Conservation (phyloP, 1,284 basidiomycete species). For the Tausonia pullulans region DNA sequence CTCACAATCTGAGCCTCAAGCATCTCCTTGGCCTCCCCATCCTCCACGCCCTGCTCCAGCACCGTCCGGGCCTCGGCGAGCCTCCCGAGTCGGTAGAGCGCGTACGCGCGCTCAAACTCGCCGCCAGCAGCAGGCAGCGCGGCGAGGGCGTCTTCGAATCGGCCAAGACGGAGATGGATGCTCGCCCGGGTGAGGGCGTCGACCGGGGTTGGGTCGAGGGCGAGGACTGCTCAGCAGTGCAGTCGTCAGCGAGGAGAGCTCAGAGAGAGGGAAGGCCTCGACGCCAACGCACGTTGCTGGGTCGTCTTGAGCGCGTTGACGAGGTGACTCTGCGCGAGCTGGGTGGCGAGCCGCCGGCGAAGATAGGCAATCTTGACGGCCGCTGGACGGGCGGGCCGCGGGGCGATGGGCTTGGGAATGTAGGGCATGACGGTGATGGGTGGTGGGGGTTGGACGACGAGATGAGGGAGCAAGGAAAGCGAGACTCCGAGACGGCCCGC, state of each 20-base stretch:
- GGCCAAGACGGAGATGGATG: slow-evolving; percentile 14
- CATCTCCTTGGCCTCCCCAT: slow-evolving; percentile 6
- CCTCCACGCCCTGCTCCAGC: neutral
- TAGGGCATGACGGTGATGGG: neutral
- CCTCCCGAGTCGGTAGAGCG: slow-evolving; percentile 10
- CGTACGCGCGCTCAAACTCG: slow-evolving; percentile 10
- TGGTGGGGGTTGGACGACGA: neutral
- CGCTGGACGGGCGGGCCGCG: neutral
- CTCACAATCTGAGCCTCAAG: slow-evolving; percentile 14
- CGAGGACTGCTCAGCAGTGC: neutral
- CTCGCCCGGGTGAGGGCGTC: slow-evolving; percentile 4
- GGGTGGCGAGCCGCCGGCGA: slow-evolving; percentile 3
- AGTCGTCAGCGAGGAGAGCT: neutral
- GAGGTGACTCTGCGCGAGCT: slow-evolving; percentile 6
- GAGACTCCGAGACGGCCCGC: no score
- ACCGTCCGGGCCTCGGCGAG: slow-evolving; percentile 7
- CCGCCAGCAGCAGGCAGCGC: neutral
- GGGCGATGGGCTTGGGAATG: neutral
- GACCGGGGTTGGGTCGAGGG: neutral
- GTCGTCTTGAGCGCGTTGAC: slow-evolving; percentile 9
- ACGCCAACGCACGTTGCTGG: slow-evolving; percentile 4
- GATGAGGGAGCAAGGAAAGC: no score
- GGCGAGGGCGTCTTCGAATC: slow-evolving; percentile 1
- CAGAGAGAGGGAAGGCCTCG: neutral
- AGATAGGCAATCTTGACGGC: slow-evolving; percentile 7